These are phyloP conservation scores for Caryopteris hybrid DNA, from an alignment of 305 asterid genomes.

Conservation along the genomic window DNA sequence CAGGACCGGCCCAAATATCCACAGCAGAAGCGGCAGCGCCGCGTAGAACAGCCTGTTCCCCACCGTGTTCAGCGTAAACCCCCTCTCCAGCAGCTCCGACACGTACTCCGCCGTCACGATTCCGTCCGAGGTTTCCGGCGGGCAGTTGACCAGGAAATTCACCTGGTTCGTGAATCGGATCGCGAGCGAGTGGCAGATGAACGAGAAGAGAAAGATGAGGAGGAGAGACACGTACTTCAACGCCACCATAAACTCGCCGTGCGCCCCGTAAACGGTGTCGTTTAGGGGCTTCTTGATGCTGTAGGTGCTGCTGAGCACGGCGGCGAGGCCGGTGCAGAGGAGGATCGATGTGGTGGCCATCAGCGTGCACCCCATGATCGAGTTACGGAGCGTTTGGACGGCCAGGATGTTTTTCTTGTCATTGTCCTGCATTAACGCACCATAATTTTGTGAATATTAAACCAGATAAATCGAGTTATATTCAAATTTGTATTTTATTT, in stretches of 20 bases:
- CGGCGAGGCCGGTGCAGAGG: constrained; percentile 80
- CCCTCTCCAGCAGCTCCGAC: constrained; percentile 61
- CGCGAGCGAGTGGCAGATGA: constrained; percentile 71
- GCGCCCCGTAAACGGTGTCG: constrained; percentile 77
- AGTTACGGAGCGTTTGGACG: constrained; percentile 78
- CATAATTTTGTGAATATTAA: too few species aligned
- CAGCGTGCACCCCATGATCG: constrained; percentile 88
- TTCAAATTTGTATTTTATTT: too few species aligned
- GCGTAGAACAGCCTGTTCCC: constrained; percentile 79
- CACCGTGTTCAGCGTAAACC: constrained; percentile 58
- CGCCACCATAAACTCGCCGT: constrained; percentile 87
- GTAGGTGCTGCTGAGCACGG: constrained; percentile 87
- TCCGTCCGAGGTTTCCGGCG: constrained; percentile 38
- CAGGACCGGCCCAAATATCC: constrained; percentile 89
- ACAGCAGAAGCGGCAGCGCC: constrained; percentile 71
- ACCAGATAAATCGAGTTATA: too few species aligned
- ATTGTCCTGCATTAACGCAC: constrained; percentile 55
- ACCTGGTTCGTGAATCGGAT: constrained; percentile 81
- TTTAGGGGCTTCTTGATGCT: constrained; percentile 79
- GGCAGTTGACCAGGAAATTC: constrained; percentile 80
- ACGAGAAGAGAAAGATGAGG: constrained; percentile 59
- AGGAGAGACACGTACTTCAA: constrained; percentile 71
- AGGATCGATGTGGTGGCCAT: constrained; percentile 94
- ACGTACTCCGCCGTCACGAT: constrained; percentile 56
- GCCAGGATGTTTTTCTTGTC: constrained; percentile 92